These are phyloP conservation scores for Skeletonema tropicum DNA, from an alignment of 108 stramenopile genomes.

Conservation along the genomic window DNA sequence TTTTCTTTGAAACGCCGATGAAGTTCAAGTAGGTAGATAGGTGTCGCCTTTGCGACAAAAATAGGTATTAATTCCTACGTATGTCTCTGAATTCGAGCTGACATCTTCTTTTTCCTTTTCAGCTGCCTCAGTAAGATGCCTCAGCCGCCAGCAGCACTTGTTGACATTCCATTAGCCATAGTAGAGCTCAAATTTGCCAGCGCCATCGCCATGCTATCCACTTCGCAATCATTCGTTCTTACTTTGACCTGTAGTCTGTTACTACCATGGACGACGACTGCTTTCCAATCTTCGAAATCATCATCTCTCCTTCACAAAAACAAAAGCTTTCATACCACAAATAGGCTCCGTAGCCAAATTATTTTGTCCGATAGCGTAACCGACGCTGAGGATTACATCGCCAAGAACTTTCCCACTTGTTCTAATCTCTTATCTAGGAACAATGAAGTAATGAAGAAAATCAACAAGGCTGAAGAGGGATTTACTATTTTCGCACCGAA, in stretches of 20 bases:
- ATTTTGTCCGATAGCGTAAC: conserved; percentile 21
- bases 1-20: too few relatives aligned
- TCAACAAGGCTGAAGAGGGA: conserved; percentile 43
- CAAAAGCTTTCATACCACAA: not conserved
- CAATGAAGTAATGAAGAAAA: conserved; percentile 37
- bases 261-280: not conserved
- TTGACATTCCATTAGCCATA: too few relatives aligned
- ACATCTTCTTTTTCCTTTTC: too few relatives aligned
- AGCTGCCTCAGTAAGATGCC: too few relatives aligned
- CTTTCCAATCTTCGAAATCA: conserved; percentile 5
- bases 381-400: conserved; percentile 31
- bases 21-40: too few relatives aligned
- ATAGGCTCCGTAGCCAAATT: not conserved
- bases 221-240: not conserved
- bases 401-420: conserved; percentile 23
- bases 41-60: not conserved
- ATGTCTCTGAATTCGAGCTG: too few relatives aligned
- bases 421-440: conserved; percentile 33
- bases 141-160: too few relatives aligned
- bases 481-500: conserved; percentile 83
- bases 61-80: not conserved
- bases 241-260: not conserved
- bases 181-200: not conserved
- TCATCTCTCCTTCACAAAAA: not conserved
- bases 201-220: not conserved